Conservation (phyloP, 169 alveolate species). For the Babesia ovis region DNA sequence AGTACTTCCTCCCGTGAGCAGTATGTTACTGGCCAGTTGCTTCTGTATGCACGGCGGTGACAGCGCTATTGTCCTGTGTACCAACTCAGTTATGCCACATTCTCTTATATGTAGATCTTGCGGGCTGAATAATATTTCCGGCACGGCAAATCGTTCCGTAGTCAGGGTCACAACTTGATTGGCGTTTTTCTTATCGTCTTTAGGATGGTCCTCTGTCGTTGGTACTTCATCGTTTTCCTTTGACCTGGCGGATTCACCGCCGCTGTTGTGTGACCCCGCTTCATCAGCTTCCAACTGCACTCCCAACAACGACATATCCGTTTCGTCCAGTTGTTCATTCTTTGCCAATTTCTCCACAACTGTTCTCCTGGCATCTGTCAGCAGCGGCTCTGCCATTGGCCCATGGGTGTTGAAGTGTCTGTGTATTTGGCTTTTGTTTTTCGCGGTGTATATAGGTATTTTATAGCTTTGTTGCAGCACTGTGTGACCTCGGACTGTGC, state of each 20-base stretch:
- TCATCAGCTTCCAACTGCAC: not conserved
- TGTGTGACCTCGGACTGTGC: constrained; percentile 22
- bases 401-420: constrained; percentile 50
- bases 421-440: constrained; percentile 34
- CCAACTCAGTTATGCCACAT: constrained; percentile 70
- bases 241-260: not conserved
- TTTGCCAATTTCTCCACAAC: constrained; percentile 27
- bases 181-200: constrained; percentile 8
- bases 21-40: constrained; percentile 49
- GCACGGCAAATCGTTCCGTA: constrained; percentile 59
- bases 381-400: constrained; percentile 44
- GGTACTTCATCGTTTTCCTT: not conserved
- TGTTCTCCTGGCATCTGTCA: constrained; percentile 14
- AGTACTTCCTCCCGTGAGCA: constrained; percentile 65
- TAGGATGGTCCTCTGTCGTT: not conserved
- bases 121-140: constrained; percentile 63
- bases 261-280: not conserved
- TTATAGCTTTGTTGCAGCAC: constrained; percentile 37
- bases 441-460: constrained; percentile 39
- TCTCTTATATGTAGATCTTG: constrained; percentile 56
- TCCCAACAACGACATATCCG: constrained; percentile 13
- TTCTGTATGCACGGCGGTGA: constrained; percentile 49
- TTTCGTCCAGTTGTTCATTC: constrained; percentile 4
- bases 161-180: constrained; percentile 31
- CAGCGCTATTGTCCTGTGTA: constrained; percentile 39